Conservation (phyloP, 2,329 filamentous ascomycete genomes). For the Xylariaceae sp. region DNA sequence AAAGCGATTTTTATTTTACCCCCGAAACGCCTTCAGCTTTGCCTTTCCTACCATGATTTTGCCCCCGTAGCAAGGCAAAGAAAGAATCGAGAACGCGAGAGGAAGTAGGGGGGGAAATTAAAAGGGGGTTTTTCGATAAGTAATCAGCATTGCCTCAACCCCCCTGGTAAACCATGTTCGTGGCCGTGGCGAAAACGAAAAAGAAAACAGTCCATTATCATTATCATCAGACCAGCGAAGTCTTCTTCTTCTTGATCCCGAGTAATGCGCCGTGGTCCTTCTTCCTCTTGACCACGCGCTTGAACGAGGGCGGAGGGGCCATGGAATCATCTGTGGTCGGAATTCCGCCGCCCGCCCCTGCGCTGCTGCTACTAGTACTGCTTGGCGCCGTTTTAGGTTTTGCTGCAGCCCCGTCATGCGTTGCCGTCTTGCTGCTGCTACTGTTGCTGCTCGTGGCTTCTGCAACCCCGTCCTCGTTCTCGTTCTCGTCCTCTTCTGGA, state of each 20-base stretch:
- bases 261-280: constrained; percentile 70
- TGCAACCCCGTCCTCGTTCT: no score
- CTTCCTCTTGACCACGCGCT: constrained; percentile 77
- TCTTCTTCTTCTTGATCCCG: constrained; percentile 88
- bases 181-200: neutral
- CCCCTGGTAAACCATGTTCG: no score
- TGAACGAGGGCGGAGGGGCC: constrained; percentile 60
- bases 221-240: constrained; percentile 44
- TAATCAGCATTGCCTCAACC: no score
- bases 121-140: no score
- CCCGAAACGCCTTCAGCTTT: no score
- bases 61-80: no score
- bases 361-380: constrained; percentile 17
- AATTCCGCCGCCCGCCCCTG: constrained; percentile 5
- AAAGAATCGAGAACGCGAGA: no score
- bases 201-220: neutral
- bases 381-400: constrained; percentile 19
- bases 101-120: no score
- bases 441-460: no score
- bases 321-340: constrained; percentile 31
- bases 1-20: no score
- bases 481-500: constrained; percentile 24
- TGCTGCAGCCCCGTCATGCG: constrained; percentile 4
- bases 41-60: no score
- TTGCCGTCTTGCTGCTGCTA: neutral